A percentile compares a stretch with the other conserved stretches of the same genome.
Evolutionary conservation across 305 asterid genomes (phyloP).

Genomic region (Fraxinus ornus): DNA sequence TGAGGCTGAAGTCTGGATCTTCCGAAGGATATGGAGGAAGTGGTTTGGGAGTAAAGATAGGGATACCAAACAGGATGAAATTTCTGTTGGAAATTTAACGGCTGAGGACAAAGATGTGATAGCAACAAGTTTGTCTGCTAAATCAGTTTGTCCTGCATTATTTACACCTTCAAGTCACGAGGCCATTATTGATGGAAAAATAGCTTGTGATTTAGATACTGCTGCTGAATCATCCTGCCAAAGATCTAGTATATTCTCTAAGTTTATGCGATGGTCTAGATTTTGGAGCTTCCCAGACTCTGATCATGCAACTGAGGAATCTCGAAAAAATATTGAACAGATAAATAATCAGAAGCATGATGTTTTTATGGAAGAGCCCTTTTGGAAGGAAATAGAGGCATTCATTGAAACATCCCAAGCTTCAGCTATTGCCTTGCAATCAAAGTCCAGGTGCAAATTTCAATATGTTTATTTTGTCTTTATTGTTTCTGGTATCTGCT

Average conservation of each 20-base stretch:
- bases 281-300: slow-evolving; percentile 38
- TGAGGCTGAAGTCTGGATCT: slow-evolving; percentile 43
- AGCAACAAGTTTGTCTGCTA: slow-evolving; percentile 25
- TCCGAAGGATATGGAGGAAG: slow-evolving; percentile 47
- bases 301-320: slow-evolving; percentile 32
- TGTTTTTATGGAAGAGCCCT: slow-evolving; percentile 50
- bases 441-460: slow-evolving; percentile 58
- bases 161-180: slow-evolving; percentile 46
- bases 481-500: slow-evolving; percentile 15
- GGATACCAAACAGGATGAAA: slow-evolving; percentile 6
- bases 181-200: slow-evolving; percentile 27
- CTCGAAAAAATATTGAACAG: slow-evolving; percentile 26
- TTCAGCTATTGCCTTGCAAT: slow-evolving; percentile 42
- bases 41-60: slow-evolving; percentile 49
- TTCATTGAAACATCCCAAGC: slow-evolving; percentile 53
- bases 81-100: slow-evolving; percentile 24
- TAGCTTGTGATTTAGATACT: slow-evolving; percentile 22
- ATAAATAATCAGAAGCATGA: slow-evolving; percentile 27
- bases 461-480: not conserved
- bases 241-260: slow-evolving; percentile 30
- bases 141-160: slow-evolving; percentile 23
- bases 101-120: slow-evolving; percentile 26
- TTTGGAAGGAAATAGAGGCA: slow-evolving; percentile 67
- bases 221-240: slow-evolving; percentile 23
- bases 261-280: slow-evolving; percentile 36